Conservation (phyloP, 768 basidiomycete genomes). For the Tephrocybe sp. region DNA sequence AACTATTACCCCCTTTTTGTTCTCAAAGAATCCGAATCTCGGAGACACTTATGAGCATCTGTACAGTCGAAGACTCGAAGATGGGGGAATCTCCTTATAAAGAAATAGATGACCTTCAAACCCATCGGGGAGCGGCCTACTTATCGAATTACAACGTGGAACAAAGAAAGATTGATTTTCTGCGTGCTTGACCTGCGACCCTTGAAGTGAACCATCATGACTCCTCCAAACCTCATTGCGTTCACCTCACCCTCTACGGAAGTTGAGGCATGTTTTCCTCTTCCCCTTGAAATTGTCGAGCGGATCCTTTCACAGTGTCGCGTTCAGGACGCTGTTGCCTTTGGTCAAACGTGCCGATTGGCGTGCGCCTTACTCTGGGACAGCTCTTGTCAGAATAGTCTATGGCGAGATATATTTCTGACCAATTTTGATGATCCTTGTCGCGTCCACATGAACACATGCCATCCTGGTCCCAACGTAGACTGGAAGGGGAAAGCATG, state of each 20-base stretch:
- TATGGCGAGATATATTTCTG: conserved; percentile 71
- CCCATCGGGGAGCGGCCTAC: no score
- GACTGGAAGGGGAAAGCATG: conserved; percentile 15
- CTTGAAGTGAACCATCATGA: not conserved
- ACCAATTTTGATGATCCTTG: conserved; percentile 65
- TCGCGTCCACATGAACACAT: conserved; percentile 16
- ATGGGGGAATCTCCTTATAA: no score
- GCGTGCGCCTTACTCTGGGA: conserved; percentile 49
- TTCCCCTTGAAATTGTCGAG: conserved; percentile 61
- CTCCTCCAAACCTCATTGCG: conserved; percentile 8
- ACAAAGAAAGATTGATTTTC: no score
- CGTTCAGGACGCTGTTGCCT: conserved; percentile 55
- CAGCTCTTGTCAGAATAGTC: conserved; percentile 44
- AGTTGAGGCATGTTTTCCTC: conserved; percentile 20
- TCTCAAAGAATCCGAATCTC: no score
- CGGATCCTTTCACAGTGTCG: conserved; percentile 53
- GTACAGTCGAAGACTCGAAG: no score
- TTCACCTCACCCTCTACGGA: conserved; percentile 1
- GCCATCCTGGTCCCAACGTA: not conserved
- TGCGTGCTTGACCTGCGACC: no score
- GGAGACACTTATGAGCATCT: no score
- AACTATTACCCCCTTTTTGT: no score
- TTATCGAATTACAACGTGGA: no score
- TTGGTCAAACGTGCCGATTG: conserved; percentile 51
- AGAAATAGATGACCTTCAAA: no score